Base-by-base conservation (phyloP, 331 rosid genomes). In the Dryas integrifolia region DNA sequence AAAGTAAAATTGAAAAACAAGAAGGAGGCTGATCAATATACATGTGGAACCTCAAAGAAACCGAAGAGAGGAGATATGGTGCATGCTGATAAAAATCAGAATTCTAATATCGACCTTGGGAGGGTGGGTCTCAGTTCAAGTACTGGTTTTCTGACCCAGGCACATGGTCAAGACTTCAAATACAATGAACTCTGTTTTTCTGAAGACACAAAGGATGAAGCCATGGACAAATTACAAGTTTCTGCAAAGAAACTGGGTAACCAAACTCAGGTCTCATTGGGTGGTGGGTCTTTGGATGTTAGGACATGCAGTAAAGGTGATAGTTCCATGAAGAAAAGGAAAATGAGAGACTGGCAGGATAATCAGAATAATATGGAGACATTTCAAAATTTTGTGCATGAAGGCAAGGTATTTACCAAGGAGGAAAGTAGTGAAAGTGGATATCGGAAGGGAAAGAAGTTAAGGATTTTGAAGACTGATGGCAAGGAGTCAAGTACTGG, bases 311-410 rank as follows among this genome's bases (percentile, higher is more conserved):
- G 64, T 53, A 72, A 21, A 70, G 73, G 30, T 24, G 88, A 63
- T 55, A 59, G 76, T 68, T 76, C 81, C 73, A 11, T 35, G 53
- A 88, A 86, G 82, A 84, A 88, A 83, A 84, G 85, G 79, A 90
- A 82, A 80, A 43, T 58, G 72, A 68, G 76, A 70, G 80, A 86
- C 39, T 72, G 86, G 86, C 74, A 78, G 55, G 88, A 81, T 47
- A 73, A 72, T 67, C 85, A 77, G 77, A 82, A 73, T 64, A 80
- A 73, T 47, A 62, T 74, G 52, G 80, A 43, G 21, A 45, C 80
- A 9, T 59, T 72, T 77, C 80, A 61, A 21, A 70, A 60, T 75
- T 73, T 70, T 64, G 47, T 58, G 38, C 79, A 74, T 38, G 86
- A 78, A 78, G 87, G 77, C 39, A 65, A 67, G 57, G 77, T 67